phyloP scores from a whole-genome alignment of 129 eudicot genomes.

The Centaurea solstitialis region DNA sequence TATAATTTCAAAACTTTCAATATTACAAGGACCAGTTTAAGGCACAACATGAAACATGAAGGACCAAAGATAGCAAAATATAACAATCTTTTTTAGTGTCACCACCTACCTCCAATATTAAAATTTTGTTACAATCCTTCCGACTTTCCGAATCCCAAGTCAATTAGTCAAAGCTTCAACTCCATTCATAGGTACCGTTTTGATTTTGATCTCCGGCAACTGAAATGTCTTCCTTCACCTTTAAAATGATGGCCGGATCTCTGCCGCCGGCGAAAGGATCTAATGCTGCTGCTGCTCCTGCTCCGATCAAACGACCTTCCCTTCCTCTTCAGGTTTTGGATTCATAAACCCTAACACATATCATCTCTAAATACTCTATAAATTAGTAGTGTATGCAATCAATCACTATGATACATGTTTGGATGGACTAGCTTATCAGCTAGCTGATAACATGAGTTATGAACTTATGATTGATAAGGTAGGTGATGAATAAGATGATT shows the following conservation, averaged over 20 bases:
- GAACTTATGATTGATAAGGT: too few species aligned
- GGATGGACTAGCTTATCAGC: too few species aligned
- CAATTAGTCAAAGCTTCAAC: conserved; percentile 14
- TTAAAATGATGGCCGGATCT: conserved; percentile 35
- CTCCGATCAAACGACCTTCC: conserved; percentile 29
- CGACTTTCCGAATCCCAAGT: conserved; percentile 32
- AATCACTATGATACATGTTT: too few species aligned
- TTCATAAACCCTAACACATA: not conserved
- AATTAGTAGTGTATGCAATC: not conserved
- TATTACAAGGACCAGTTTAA: not conserved
- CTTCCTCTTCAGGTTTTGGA: conserved; percentile 47
- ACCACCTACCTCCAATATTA: conserved; percentile 24
- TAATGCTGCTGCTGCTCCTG: conserved; percentile 22
- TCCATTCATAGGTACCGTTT: conserved; percentile 9
- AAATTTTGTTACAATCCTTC: not conserved
- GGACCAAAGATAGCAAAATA: conserved; percentile 7
- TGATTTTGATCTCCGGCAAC: conserved; percentile 21
- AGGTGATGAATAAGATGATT: too few species aligned
- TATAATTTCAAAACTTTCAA: not conserved
- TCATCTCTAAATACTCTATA: not conserved
- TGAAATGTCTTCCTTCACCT: conserved; percentile 41
- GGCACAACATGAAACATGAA: not conserved
- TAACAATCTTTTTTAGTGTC: not conserved
- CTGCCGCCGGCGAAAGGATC: conserved; percentile 40
- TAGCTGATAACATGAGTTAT: too few species aligned